Conservation (phyloP, 2,329 filamentous ascomycete species). For the Penicillium vulpinum region DNA sequence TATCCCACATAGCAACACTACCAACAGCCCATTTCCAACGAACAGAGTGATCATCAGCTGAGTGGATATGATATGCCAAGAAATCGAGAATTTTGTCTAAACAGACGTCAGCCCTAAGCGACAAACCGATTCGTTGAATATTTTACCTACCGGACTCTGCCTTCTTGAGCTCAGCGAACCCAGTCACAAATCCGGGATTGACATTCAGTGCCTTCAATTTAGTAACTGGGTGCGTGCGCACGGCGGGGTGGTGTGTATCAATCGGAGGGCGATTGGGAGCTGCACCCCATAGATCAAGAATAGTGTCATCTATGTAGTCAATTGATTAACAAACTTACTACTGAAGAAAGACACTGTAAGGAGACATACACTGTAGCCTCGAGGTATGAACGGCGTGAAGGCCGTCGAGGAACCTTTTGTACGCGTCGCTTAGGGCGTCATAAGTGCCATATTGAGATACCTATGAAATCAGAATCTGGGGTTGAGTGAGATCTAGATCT, state of each 20-base stretch:
- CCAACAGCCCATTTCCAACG: constrained; percentile 54
- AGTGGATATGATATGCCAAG: constrained; percentile 50
- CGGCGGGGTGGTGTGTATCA: constrained; percentile 51
- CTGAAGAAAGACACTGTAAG: not conserved
- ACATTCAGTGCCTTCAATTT: constrained; percentile 50
- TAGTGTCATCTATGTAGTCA: constrained; percentile 45
- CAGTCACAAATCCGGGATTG: constrained; percentile 50
- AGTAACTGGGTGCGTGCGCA: constrained; percentile 53
- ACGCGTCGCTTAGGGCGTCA: constrained; percentile 42
- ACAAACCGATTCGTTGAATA: not conserved
- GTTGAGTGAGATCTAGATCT: not conserved
- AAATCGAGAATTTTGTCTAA: constrained; percentile 48
- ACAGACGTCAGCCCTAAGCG: not conserved
- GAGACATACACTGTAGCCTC: not conserved
- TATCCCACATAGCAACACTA: constrained; percentile 55
- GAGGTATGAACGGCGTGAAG: constrained; percentile 51
- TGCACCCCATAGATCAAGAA: constrained; percentile 47
- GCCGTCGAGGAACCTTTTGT: constrained; percentile 46
- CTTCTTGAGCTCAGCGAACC: constrained; percentile 53
- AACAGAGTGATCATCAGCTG: constrained; percentile 53
- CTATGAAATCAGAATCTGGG: constrained; percentile 1
- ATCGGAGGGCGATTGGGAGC: constrained; percentile 48
- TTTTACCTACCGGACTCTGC: constrained; percentile 40
- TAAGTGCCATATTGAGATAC: constrained; percentile 31
- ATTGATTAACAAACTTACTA: not conserved